Conservation (phyloP, 176 grass and related monocot species). For the Neostapfia colusana region DNA sequence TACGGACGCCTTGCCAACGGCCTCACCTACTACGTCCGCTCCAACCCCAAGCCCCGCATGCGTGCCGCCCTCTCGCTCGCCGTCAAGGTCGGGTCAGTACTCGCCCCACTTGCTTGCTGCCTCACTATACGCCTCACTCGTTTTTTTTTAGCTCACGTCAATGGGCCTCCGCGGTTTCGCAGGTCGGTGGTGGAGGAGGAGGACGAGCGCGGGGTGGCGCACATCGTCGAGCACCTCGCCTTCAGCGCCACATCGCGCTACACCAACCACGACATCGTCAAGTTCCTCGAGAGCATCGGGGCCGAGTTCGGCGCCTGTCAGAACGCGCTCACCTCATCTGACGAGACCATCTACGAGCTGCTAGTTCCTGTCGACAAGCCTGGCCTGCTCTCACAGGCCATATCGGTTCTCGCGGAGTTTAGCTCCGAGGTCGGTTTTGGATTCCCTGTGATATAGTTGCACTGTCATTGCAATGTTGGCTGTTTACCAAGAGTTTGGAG, state of each 20-base stretch:
- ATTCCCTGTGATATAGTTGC: not conserved
- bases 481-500: not conserved
- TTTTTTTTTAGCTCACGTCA: not conserved
- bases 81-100: conserved; percentile 97
- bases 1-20: conserved; percentile 88
- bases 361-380: conserved; percentile 95
- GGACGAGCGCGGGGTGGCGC: conserved; percentile 91
- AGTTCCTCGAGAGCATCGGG: conserved; percentile 98
- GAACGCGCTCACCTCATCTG: conserved; percentile 95
- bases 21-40: conserved; percentile 91
- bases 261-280: conserved; percentile 96
- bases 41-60: conserved; percentile 91
- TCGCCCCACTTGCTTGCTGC: not conserved
- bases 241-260: conserved; percentile 94
- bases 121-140: not conserved
- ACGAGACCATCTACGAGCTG: conserved; percentile 98
- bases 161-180: not conserved
- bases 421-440: conserved; percentile 69
- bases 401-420: conserved; percentile 89
- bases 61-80: conserved; percentile 92
- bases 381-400: conserved; percentile 82
- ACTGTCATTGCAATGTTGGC: not conserved
- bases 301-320: conserved; percentile 96
- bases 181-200: conserved; percentile 96
- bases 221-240: conserved; percentile 95